Base-by-base conservation (phyloP, 148 eudicot species). In the Pouteria glomerata region DNA sequence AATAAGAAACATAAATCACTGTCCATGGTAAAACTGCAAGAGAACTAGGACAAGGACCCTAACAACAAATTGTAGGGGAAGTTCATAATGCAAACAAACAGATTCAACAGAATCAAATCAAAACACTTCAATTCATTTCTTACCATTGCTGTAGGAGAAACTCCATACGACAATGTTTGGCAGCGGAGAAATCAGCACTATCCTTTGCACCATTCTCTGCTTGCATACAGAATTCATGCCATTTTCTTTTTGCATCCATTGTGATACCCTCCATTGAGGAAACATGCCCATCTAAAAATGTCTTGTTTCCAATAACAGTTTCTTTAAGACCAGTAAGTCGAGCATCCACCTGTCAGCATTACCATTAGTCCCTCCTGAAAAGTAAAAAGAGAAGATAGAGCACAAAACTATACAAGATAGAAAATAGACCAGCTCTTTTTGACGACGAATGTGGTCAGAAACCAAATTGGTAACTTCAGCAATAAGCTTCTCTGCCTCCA, bases 101-200 rank as follows among this genome's bases (percentile, higher is more conserved):
- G 30, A 64, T 42, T 1, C 29, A 26, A 57, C 2, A 57, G 26
- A 31, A 53, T 47, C 64, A 63, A 52, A 4, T 41, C 23, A 31
- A 24, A 72, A 39, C 56, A 56, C 1, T 71, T 21, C 48, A 58
- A 27, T 4, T 15, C 37, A 53, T 53, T 72, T 71, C 74, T 63
- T 75, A 95, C 99, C 96, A 74, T 78, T 88, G 83, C 72, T 89
- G 99, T 56, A 88, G 79, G 39, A 95, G 90, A 72, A 84, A 77
- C 85, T 95, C 99, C 89, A 95, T 84, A 41, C 94, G 89, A 59
- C 97, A 95, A 79, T 95, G 97, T 72, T 92, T 91, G 57, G 99
- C 99, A 58, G 99, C 99, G 73, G 97, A 88, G 74, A 83, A 92
- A 78, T 83, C 88, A 16, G 88, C 90, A 85, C 66, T 75, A 44